Percentiles rank a stretch among this genome's conserved stretches.
Evolutionary conservation across 2,329 filamentous ascomycete species (phyloP).

Genomic region (Ophiostoma pallidulum): DNA sequence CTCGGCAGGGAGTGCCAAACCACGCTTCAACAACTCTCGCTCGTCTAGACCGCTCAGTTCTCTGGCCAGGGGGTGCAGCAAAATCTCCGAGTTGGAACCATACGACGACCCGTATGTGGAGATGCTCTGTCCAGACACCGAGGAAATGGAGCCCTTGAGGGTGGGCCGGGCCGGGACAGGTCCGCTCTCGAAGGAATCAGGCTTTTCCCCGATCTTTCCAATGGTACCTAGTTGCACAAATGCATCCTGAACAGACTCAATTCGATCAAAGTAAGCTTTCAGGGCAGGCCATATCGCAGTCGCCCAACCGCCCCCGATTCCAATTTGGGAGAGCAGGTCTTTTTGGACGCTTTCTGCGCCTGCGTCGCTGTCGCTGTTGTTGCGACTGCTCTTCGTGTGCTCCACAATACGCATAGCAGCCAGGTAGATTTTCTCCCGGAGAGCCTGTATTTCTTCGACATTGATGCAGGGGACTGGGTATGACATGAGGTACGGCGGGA

Average conservation of each 20-base stretch:
- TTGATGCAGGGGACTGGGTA: slow-evolving; percentile 14
- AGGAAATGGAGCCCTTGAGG: slow-evolving; percentile 10
- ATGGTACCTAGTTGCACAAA: not conserved
- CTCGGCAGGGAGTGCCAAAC: not conserved
- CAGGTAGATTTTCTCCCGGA: slow-evolving; percentile 13
- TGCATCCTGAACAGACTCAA: not conserved
- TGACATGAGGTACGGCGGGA: slow-evolving; percentile 16
- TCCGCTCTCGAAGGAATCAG: no score
- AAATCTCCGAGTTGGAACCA: slow-evolving; percentile 1
- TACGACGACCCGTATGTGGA: slow-evolving; percentile 7
- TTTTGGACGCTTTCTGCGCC: not conserved
- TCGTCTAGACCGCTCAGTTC: slow-evolving; percentile 4
- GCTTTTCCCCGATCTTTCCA: not conserved
- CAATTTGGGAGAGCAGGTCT: slow-evolving; percentile 3
- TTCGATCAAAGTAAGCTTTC: slow-evolving; percentile 1
- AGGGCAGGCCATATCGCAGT: slow-evolving; percentile 11
- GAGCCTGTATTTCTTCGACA: not conserved
- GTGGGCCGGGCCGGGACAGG: slow-evolving; percentile 5
- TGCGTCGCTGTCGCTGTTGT: not conserved
- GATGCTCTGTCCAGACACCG: slow-evolving; percentile 5
- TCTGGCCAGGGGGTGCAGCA: slow-evolving; percentile 6
- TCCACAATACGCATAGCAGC: slow-evolving; percentile 7
- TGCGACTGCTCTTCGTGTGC: not conserved
- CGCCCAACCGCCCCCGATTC: slow-evolving; percentile 11
- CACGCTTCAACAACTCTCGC: slow-evolving; percentile 2